Evolutionary conservation across 305 asterid species (phyloP).

Genomic region (Solanum hybrid): DNA sequence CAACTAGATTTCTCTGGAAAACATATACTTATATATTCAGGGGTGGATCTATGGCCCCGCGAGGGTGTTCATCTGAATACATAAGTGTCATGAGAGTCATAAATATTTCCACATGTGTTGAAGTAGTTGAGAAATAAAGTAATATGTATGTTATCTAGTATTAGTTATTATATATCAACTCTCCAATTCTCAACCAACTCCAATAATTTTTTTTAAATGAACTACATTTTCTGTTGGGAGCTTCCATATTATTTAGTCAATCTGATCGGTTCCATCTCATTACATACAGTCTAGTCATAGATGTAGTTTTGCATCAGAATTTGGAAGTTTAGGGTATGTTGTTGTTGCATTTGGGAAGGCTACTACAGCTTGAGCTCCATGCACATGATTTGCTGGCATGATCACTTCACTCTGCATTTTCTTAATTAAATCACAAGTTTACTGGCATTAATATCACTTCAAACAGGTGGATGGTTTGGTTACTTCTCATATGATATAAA

Average conservation of each 20-base stretch:
- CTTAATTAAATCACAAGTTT: background rate
- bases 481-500: no score
- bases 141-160: background rate
- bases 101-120: background rate
- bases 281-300: background rate
- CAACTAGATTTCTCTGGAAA: background rate
- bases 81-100: background rate
- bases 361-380: background rate
- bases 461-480: slow-evolving; percentile 83
- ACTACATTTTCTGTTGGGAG: background rate
- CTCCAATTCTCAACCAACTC: background rate
- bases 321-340: slow-evolving; percentile 23
- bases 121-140: background rate
- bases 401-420: background rate
- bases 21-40: background rate
- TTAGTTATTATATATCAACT: background rate
- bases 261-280: background rate
- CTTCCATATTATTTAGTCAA: background rate
- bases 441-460: background rate
- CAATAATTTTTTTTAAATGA: background rate
- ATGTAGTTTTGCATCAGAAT: slow-evolving; percentile 9
- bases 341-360: background rate
- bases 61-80: background rate
- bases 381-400: background rate
- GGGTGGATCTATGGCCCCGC: background rate